Evolutionary conservation across 768 basidiomycete species (phyloP).

Genomic region (Tephrocybe sp.): DNA sequence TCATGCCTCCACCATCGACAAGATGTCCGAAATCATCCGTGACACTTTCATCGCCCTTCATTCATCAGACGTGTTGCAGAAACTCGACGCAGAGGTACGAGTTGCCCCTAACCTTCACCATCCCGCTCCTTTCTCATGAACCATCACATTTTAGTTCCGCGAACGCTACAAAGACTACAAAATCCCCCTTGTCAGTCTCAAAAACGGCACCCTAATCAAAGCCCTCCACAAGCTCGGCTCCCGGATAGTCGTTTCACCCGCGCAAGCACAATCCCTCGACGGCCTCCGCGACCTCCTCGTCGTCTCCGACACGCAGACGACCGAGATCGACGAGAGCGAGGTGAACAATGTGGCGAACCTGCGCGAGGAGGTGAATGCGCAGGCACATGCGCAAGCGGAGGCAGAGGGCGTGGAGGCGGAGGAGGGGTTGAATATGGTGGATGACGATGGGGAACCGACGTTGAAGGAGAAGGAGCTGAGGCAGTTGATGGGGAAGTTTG

Average conservation of each 20-base stretch:
- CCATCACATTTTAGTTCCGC: conserved; percentile 49
- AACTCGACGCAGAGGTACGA: conserved; percentile 77
- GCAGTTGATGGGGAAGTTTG: conserved; percentile 57
- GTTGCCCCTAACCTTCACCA: conserved; percentile 26
- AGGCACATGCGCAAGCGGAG: conserved; percentile 22
- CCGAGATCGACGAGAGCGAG: conserved; percentile 31
- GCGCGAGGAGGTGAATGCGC: conserved; percentile 5
- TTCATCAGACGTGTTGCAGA: conserved; percentile 77
- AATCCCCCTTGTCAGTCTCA: conserved; percentile 56
- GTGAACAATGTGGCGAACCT: conserved; percentile 16
- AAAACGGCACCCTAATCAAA: conserved; percentile 34
- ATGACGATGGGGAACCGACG: conserved; percentile 20
- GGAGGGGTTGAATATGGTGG: conserved; percentile 22
- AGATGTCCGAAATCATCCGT: conserved; percentile 87
- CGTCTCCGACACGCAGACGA: conserved; percentile 29
- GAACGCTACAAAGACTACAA: conserved; percentile 77
- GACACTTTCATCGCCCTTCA: conserved; percentile 94
- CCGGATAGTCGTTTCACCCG: conserved; percentile 39
- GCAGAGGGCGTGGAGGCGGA: conserved; percentile 19
- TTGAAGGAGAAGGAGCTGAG: conserved; percentile 24
- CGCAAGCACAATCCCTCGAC: conserved; percentile 34
- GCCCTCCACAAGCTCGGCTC: conserved; percentile 44
- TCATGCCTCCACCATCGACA: conserved; percentile 82
- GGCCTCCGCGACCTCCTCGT: conserved; percentile 35
- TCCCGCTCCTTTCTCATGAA: neutral